Evolutionary conservation across 2,329 filamentous ascomycete species (phyloP).

Genomic region (Penicillium sp.): DNA sequence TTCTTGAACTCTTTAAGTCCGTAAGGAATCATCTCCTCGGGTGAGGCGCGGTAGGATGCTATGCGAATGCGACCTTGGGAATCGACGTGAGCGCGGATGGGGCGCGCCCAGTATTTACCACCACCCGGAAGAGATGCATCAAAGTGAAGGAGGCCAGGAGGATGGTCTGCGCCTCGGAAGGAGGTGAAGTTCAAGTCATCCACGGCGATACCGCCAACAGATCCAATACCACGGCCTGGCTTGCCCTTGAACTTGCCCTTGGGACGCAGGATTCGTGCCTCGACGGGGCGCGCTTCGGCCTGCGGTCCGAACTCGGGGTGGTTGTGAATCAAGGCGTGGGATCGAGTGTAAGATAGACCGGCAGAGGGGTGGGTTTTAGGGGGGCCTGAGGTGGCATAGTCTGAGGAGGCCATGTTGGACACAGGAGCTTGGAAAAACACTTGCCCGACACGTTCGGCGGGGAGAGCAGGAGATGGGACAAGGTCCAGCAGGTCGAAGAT

Average conservation of each 20-base stretch:
- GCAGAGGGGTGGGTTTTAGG: slow-evolving; percentile 66
- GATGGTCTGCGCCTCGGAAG: slow-evolving; percentile 35
- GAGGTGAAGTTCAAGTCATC: slow-evolving; percentile 40
- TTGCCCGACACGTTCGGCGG: slow-evolving; percentile 34
- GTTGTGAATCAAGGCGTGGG: slow-evolving; percentile 57
- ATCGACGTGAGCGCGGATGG: slow-evolving; percentile 49
- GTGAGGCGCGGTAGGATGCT: slow-evolving; percentile 33
- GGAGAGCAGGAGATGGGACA: slow-evolving; percentile 46
- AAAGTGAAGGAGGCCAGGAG: slow-evolving; percentile 45
- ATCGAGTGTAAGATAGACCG: slow-evolving; percentile 63
- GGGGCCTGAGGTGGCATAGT: slow-evolving; percentile 51
- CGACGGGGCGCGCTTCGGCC: slow-evolving; percentile 51
- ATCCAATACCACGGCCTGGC: slow-evolving; percentile 35
- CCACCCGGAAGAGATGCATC: slow-evolving; percentile 51
- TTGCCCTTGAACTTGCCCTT: slow-evolving; percentile 39
- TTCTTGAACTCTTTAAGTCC: slow-evolving; percentile 38
- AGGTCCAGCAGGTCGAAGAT: slow-evolving; percentile 60
- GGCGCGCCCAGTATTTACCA: slow-evolving; percentile 54
- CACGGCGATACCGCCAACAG: slow-evolving; percentile 45
- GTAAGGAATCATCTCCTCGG: slow-evolving; percentile 38
- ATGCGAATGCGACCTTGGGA: slow-evolving; percentile 48
- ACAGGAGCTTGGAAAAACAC: slow-evolving; percentile 39
- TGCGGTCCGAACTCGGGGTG: slow-evolving; percentile 64
- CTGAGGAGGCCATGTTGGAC: slow-evolving; percentile 38
- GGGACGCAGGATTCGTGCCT: slow-evolving; percentile 59